Percentiles rank a stretch among this genome's conserved stretches.
Evolutionary conservation across 1,139 yeast genomes (phyloP).

Genomic region (Debaryomyces psychrophilus): DNA sequence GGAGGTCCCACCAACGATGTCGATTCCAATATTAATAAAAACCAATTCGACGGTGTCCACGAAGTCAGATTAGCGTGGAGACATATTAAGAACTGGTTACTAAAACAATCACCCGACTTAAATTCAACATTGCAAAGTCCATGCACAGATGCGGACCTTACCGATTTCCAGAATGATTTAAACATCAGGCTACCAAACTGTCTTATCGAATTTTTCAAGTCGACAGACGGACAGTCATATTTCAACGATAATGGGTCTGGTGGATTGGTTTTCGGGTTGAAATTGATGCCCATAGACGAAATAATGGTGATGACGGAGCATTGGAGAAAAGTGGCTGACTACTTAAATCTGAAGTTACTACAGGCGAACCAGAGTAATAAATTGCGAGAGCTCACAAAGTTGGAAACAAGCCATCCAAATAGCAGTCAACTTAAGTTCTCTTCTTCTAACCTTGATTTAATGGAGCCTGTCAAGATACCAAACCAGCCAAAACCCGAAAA

Average conservation of each 20-base stretch:
- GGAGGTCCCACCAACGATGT: constrained; percentile 10
- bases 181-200: constrained; percentile 59
- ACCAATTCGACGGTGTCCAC: constrained; percentile 54
- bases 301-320: constrained; percentile 63
- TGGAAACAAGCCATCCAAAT: constrained; percentile 30
- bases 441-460: constrained; percentile 17
- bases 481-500: not conserved
- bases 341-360: constrained; percentile 37
- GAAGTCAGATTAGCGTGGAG: constrained; percentile 71
- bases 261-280: constrained; percentile 66
- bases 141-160: constrained; percentile 63
- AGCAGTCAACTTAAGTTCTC: constrained; percentile 18
- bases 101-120: constrained; percentile 57
- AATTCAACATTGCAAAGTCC: constrained; percentile 61
- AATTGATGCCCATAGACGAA: constrained; percentile 66
- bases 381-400: constrained; percentile 28
- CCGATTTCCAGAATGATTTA: constrained; percentile 67
- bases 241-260: constrained; percentile 54
- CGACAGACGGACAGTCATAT: constrained; percentile 71
- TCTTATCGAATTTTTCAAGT: constrained; percentile 57
- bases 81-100: constrained; percentile 65
- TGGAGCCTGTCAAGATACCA: constrained; percentile 10
- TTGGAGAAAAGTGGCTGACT: constrained; percentile 67
- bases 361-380: constrained; percentile 25
- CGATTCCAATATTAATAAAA: constrained; percentile 15